A percentile compares a stretch with the other conserved stretches of the same genome.
Evolutionary conservation across 805 yeast genomes (phyloP).

Genomic region (Lipomyces kockii): DNA sequence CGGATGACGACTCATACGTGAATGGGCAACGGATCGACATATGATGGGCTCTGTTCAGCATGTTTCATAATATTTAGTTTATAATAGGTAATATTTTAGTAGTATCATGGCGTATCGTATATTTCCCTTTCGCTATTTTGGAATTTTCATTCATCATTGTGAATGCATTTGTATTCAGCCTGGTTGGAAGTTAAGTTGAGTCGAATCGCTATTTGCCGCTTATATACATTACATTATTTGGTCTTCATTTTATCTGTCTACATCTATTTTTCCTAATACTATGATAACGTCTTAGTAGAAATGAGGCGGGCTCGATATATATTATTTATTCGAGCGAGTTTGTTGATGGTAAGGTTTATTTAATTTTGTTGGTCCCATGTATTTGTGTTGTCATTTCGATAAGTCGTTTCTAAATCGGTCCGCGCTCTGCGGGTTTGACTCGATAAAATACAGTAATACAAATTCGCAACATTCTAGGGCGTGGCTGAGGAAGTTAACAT

Average conservation of each 20-base stretch:
- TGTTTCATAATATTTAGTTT: constrained; percentile 2
- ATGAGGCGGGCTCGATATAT: background rate
- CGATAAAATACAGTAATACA: background rate
- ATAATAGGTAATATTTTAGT: background rate
- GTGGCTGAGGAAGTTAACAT: too few relatives aligned
- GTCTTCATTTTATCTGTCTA: background rate
- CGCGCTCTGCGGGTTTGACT: background rate
- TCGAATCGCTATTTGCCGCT: background rate
- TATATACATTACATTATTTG: background rate
- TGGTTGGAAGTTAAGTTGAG: background rate
- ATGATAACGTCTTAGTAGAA: background rate
- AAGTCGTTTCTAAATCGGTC: background rate
- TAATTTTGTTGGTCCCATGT: background rate
- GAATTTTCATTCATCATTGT: background rate
- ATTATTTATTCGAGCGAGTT: background rate
- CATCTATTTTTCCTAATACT: background rate
- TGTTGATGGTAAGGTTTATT: background rate
- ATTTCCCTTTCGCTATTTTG: background rate
- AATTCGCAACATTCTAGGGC: background rate
- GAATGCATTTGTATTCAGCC: background rate
- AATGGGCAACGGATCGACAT: constrained; percentile 84
- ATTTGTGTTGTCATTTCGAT: background rate
- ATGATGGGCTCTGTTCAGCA: constrained; percentile 42
- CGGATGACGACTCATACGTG: constrained; percentile 80
- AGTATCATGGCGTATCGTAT: constrained; percentile 4